These are phyloP conservation scores for Solanum pennellii DNA, from an alignment of 257 asterid genomes.

Conservation along the genomic window DNA sequence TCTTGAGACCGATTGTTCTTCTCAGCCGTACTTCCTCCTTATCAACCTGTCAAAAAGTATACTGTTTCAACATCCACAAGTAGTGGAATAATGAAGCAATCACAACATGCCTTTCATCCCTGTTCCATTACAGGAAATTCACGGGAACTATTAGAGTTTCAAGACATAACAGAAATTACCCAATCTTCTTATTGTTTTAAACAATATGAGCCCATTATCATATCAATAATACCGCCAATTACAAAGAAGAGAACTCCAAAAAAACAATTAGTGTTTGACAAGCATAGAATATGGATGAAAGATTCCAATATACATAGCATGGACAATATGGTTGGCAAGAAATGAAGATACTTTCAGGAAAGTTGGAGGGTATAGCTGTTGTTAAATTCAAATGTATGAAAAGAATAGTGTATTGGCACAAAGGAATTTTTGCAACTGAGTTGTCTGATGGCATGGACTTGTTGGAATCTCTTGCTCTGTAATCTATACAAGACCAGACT, in stretches of 20 bases:
- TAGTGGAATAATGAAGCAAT: background rate
- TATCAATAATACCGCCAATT: background rate
- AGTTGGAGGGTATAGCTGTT: constrained; percentile 1
- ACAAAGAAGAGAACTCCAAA: background rate
- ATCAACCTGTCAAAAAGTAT: constrained; percentile 54
- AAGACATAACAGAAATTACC: background rate
- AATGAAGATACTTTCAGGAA: background rate
- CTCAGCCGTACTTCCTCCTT: constrained; percentile 96
- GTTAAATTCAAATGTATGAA: background rate
- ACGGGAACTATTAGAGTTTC: background rate
- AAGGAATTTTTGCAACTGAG: background rate
- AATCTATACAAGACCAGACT: background rate
- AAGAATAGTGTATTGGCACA: background rate
- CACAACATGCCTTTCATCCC: background rate
- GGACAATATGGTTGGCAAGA: background rate
- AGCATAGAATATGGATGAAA: background rate
- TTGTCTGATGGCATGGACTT: background rate
- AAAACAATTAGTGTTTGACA: background rate
- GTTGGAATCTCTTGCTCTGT: background rate
- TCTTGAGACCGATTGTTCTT: constrained; percentile 91
- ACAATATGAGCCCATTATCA: background rate
- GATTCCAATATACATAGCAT: background rate
- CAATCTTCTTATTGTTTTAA: background rate
- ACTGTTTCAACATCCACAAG: background rate
- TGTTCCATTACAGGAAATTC: background rate